Base-by-base conservation (phyloP, 345 rosid genomes). In the Hibiscus trionum region DNA sequence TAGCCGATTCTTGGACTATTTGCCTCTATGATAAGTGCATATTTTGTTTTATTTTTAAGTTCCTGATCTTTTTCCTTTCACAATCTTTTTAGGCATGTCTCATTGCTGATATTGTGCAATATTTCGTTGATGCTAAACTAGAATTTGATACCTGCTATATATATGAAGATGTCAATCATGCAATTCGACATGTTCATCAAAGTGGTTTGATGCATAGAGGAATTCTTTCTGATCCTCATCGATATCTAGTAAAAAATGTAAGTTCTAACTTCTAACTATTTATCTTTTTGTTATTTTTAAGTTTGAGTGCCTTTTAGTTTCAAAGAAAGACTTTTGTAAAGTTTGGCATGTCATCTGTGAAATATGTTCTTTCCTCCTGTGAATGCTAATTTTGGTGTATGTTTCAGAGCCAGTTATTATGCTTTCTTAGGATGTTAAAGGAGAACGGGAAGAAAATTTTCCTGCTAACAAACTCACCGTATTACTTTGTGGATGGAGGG, bases 391-490 rank as follows among this genome's bases (percentile, higher is more conserved):
- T 31, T 35, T 14, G 37, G 69, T 69, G 60, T 72, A 60, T 73
- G 31, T 83, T 70, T 75, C 89, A 91, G 97, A 86, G 86, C 50
- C 85, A 85, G 73, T 76, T 86, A 24, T 85, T 91, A 64, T 80
- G 55, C 53, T 90, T 90, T 79, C 87, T 94, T 31, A 87, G 82
- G 77, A 86, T 88, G 88, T 80, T 94, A 29, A 90, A 77, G 77
- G 96, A 91, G 83, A 90, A 88, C 69, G 99, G 97, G 69, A 94
- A 91, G 92, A 94, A 90, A 75, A 92, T 94, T 57, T 94, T 94
- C 72, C 81, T 94, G 86, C 71, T 94, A 81, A 94, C 97, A 7
- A 94, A 91, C 84, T 94, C 99, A 69, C 99, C 99, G 0, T 91
- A 81, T 80, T 86, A 90, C 82, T 94, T 94, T 82, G 97, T 91